Evolutionary conservation across 2,329 filamentous ascomycete genomes (phyloP), one percentile per base, ranked within the genome.

Genomic region (Pseudocercospora fijiensis): DNA sequence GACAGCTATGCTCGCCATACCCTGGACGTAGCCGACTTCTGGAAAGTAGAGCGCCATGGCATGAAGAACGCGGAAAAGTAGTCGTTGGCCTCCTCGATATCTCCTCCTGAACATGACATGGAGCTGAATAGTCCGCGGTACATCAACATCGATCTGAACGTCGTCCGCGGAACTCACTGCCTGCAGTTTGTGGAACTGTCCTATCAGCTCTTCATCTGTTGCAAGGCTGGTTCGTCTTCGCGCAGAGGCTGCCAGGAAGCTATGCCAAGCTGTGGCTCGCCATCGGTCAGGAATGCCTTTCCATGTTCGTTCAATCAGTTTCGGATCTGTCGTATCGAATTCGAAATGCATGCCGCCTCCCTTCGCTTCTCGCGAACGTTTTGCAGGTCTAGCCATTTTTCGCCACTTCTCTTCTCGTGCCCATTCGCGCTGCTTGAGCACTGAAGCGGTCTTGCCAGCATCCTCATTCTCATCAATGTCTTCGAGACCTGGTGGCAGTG

Each of bases 211-310:
- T 45, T 88, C 86, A 61, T 95, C 91, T 0, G 86, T 82, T 3
- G 86, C 84, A 8, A 58, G 63, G 57, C 84, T 86, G 63, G 85
- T 82, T 66, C 85, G 82, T 65, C 83, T 85, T 73, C 85, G 88
- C 33, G 92, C 92, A 67, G 91, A 94, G 8, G 89, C 81, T 6
- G 87, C 85, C 27, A 99, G 84, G 75, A 99, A 99, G 3, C 92
- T 92, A 79, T 94, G 94, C 95, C 95, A 99, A 1, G 94, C 95
- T 1, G 91, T 90, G 30, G 90, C 86, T 58, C 95, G 89, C 95
- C 95, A 99, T 67, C 92, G 88, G 77, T 99, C 95, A 0, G 95
- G 95, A 67, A 99, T 96, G 28, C 95, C 95, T 76, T 99, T 99
- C 95, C 95, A 99, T 1, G 92, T 96, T 61, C 95, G 86, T 69